Base-by-base conservation (phyloP, 352 stramenopile genomes). In the Phytophthora sp. region DNA sequence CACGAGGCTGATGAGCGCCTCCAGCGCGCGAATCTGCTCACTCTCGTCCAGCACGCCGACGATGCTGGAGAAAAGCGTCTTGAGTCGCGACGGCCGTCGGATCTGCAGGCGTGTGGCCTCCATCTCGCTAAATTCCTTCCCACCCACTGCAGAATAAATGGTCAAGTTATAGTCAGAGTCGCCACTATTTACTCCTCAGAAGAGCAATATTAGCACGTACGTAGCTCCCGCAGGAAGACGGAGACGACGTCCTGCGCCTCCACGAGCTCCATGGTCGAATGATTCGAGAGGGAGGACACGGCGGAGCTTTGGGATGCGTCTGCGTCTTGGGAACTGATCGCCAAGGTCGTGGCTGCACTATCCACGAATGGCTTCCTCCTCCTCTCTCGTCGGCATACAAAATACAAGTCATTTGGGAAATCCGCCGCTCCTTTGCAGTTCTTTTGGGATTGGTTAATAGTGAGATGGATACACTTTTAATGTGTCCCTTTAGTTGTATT, bases 1-100 rank as follows among this genome's bases (percentile, higher is more conserved):
- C 39, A 93, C 83, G 45, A 95, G 81, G 35, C 84, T 89, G 53
- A 93, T 89, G 38, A 93, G 66, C 60, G 84, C 80, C 24, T 93
- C 84, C 12, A 93, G 59, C 27, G 82, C 76, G 63, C 80, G 74
- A 18, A 86, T 72, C 67, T 94, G 86, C 44, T 91, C 76, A n/a
- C 71, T 69, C 36, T 91, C 84, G 3, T 82, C 74, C 20, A 94
- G 20, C 35, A 86, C 79, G 24, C 84, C 86, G 15, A 94, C 67
- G 36, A 94, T 89, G 42, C 64, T 64, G 9, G 73, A 75, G 62
- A 93, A 94, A 20, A 94, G 71, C 35, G 69, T 70, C 54, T 82
- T 79, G n/a, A 92, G 71, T 15, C 73, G 69, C 36, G 71, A 74
- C 11, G 84, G 84, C n/a, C 87, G 80, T 12, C 77, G 76, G 66